phyloP scores from a whole-genome alignment of 768 basidiomycete genomes.

The Rubroboletus satanas region DNA sequence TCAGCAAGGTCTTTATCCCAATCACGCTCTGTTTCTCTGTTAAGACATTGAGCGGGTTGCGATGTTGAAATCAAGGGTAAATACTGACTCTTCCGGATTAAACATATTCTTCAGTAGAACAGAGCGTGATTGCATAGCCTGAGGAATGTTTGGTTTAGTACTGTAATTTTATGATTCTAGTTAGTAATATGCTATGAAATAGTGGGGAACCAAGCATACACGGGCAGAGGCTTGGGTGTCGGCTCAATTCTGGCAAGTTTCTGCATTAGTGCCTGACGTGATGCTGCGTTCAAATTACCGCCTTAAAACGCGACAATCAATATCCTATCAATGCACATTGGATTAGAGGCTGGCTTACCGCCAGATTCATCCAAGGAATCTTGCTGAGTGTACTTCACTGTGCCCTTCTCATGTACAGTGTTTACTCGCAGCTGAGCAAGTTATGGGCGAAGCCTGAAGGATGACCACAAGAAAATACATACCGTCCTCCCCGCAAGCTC shows the following conservation, averaged over 20 bases:
- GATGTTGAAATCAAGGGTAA: neutral
- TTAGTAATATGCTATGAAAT: slow-evolving; percentile 7
- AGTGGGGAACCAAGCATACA: slow-evolving; percentile 42
- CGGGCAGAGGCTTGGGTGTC: slow-evolving; percentile 52
- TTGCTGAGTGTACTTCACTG: slow-evolving; percentile 66
- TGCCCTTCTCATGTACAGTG: slow-evolving; percentile 89
- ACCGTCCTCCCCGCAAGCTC: slow-evolving; percentile 94
- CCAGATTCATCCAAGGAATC: slow-evolving; percentile 87
- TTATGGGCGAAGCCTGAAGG: slow-evolving; percentile 13
- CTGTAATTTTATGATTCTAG: slow-evolving; percentile 35
- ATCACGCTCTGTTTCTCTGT: slow-evolving; percentile 89
- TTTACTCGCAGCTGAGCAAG: slow-evolving; percentile 71
- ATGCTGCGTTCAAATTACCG: slow-evolving; percentile 96
- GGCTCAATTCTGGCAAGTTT: slow-evolving; percentile 96
- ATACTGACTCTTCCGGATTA: slow-evolving; percentile 85
- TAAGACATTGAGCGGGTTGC: slow-evolving; percentile 6
- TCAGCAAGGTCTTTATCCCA: slow-evolving; percentile 97
- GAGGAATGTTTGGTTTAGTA: slow-evolving; percentile 73
- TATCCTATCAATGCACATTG: neutral
- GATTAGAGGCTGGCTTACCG: slow-evolving; percentile 44
- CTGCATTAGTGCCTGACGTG: slow-evolving; percentile 99
- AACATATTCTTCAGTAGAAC: slow-evolving; percentile 96
- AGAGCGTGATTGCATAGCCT: slow-evolving; percentile 84
- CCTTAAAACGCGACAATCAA: slow-evolving; percentile 43
- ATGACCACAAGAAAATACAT: slow-evolving; percentile 21